Evolutionary conservation across 371 early-diverging fungal genomes (phyloP).

Genomic region (Mucor piriformis): DNA sequence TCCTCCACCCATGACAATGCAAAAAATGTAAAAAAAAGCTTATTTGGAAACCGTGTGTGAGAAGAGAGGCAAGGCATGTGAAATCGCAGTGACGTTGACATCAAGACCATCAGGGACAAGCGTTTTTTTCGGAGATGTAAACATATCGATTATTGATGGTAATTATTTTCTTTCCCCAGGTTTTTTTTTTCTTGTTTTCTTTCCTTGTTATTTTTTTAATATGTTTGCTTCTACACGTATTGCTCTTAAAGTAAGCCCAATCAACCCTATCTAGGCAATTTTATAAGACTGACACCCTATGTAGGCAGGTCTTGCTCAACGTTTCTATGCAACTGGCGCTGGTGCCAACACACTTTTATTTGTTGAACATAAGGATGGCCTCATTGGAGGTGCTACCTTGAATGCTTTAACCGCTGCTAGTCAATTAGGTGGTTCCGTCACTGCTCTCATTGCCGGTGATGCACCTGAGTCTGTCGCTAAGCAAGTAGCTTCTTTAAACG

Average conservation of each 20-base stretch:
- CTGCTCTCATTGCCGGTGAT: conserved; percentile 89
- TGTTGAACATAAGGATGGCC: conserved; percentile 88
- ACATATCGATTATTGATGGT: background rate
- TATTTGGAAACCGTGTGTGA: too few relatives aligned
- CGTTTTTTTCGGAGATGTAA: background rate
- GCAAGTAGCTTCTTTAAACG: conserved; percentile 69
- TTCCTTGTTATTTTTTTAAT: conserved; percentile 4
- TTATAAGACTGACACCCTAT: background rate
- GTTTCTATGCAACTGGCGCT: conserved; percentile 64
- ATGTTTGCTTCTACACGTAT: conserved; percentile 30
- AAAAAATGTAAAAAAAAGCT: too few relatives aligned
- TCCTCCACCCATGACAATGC: too few relatives aligned
- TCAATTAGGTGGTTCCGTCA: conserved; percentile 77
- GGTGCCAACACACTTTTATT: conserved; percentile 80
- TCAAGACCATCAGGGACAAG: background rate
- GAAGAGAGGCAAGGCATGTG: too few relatives aligned
- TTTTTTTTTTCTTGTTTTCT: conserved; percentile 12
- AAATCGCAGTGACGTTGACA: background rate
- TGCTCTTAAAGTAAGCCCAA: conserved; percentile 30
- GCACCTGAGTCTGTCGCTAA: conserved; percentile 77
- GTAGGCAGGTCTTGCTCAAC: conserved; percentile 47
- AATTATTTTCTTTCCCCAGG: conserved; percentile 8
- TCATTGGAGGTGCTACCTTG: conserved; percentile 74
- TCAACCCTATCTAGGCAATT: background rate
- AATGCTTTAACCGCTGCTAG: conserved; percentile 91